Conservation (phyloP, 768 basidiomycete genomes). For the Mycena maculata region DNA sequence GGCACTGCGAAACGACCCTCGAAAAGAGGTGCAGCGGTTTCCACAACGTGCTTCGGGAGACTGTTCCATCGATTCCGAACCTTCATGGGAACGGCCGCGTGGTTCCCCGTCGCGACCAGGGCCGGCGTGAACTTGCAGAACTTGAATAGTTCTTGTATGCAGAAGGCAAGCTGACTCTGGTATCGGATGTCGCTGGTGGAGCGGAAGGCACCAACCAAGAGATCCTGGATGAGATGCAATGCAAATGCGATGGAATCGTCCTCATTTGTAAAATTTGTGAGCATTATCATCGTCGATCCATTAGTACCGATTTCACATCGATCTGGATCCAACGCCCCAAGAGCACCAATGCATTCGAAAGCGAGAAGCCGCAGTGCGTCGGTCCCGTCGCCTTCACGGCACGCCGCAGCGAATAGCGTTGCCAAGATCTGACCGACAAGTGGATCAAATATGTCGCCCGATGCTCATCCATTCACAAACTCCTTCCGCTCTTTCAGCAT, state of each 20-base stretch:
- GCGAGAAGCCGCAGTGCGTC: constrained; percentile 77
- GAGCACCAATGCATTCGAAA: constrained; percentile 89
- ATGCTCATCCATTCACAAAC: constrained; percentile 70
- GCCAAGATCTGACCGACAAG: constrained; percentile 75
- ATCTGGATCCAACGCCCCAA: constrained; percentile 97
- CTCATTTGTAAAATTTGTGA: constrained; percentile 84
- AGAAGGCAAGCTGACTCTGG: constrained; percentile 89
- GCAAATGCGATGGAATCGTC: constrained; percentile 83
- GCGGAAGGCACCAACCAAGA: constrained; percentile 90
- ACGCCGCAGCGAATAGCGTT: constrained; percentile 74
- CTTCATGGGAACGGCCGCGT: constrained; percentile 67
- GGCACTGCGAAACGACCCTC: constrained; percentile 72
- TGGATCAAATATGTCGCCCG: constrained; percentile 90
- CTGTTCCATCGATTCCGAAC: constrained; percentile 82
- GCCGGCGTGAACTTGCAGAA: constrained; percentile 88
- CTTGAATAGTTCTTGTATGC: constrained; percentile 89
- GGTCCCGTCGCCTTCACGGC: constrained; percentile 81
- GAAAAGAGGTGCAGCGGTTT: constrained; percentile 87
- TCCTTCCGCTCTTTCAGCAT: constrained; percentile 62
- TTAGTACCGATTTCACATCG: constrained; percentile 75
- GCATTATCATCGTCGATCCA: constrained; percentile 76
- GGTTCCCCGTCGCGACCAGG: constrained; percentile 67
- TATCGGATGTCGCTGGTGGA: constrained; percentile 95
- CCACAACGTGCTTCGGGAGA: constrained; percentile 85
- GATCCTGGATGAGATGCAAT: constrained; percentile 84